Evolutionary conservation across 176 grass and related monocot genomes (phyloP).

Genomic region (Carex kokanica): DNA sequence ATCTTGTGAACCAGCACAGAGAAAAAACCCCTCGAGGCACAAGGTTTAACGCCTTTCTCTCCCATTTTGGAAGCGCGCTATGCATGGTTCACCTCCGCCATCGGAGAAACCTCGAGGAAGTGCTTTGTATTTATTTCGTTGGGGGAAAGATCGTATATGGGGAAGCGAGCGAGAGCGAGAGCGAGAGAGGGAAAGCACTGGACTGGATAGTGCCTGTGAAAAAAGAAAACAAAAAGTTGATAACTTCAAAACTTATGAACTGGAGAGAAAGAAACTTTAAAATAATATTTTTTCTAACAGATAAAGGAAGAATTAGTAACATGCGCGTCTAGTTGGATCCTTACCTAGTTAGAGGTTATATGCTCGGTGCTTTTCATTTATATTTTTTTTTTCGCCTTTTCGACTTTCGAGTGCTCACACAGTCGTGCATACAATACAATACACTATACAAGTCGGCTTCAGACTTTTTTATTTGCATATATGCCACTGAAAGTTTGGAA

Average conservation of each 20-base stretch:
- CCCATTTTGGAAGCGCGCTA: conserved; percentile 19
- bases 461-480: neutral
- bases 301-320: neutral
- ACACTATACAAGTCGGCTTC: neutral
- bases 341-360: neutral
- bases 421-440: too few relatives aligned
- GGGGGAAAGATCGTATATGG: neutral
- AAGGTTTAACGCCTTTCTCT: conserved; percentile 11
- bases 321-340: neutral
- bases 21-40: neutral
- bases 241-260: neutral
- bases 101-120: neutral
- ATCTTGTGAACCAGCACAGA: neutral
- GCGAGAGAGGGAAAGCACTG: conserved; percentile 4
- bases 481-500: neutral
- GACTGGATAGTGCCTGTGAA: conserved; percentile 1
- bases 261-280: neutral
- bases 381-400: neutral
- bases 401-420: neutral
- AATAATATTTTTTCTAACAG: neutral
- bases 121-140: neutral
- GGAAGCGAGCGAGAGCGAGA: neutral
- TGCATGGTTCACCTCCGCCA: conserved; percentile 17
- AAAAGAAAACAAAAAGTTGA: neutral
- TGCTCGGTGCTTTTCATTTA: neutral